A percentile compares a stretch with the other conserved stretches of the same genome.
Conservation (phyloP, 768 basidiomycete species). For the Pleurotus ostreatus region DNA sequence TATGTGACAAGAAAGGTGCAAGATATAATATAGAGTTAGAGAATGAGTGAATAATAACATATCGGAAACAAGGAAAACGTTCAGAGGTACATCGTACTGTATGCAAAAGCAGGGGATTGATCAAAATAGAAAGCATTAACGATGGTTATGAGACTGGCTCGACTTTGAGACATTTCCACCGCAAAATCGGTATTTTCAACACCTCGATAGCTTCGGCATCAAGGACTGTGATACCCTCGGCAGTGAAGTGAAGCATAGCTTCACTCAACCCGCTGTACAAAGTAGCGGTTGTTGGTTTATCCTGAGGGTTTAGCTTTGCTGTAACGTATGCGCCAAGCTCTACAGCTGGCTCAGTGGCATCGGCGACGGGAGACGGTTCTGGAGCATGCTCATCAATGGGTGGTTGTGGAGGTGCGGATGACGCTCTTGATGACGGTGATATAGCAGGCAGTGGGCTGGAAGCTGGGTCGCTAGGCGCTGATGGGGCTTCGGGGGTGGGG, state of each 20-base stretch:
- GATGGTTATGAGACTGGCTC: too few species aligned
- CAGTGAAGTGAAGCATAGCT: neutral
- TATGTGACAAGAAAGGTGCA: slow-evolving; percentile 55
- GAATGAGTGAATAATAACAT: too few species aligned
- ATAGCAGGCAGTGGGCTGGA: slow-evolving; percentile 5
- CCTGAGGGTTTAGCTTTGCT: neutral
- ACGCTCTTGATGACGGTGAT: slow-evolving; percentile 2
- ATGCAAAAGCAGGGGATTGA: too few species aligned
- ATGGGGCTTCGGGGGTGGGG: neutral
- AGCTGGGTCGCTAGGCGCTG: slow-evolving; percentile 2
- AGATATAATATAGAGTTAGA: neutral
- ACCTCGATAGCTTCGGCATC: neutral
- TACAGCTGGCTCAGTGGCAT: neutral
- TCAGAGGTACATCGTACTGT: too few species aligned
- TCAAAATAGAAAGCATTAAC: too few species aligned
- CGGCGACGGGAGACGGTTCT: neutral
- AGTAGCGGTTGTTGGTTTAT: neutral
- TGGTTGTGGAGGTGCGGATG: neutral
- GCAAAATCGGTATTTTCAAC: neutral
- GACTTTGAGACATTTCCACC: neutral
- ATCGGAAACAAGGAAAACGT: too few species aligned
- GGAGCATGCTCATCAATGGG: neutral
- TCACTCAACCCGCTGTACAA: neutral
- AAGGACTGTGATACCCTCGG: neutral
- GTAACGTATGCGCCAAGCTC: neutral